These are phyloP conservation scores for Magnaporthales sp. DNA, from an alignment of 2,329 filamentous ascomycete species.

Conservation along the genomic window DNA sequence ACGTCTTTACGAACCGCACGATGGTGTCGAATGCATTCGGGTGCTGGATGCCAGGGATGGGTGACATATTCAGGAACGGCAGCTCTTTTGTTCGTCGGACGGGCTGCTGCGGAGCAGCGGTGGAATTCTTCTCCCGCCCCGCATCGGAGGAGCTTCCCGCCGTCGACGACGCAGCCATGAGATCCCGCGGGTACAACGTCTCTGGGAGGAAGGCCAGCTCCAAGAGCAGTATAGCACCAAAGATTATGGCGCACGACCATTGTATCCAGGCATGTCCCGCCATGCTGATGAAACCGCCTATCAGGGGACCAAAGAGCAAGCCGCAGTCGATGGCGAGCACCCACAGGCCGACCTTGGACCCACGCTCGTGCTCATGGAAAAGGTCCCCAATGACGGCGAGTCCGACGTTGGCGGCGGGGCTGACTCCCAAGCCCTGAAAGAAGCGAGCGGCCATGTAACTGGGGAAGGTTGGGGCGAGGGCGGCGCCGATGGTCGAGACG, in stretches of 20 bases:
- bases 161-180: constrained; percentile 28
- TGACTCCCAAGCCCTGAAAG: constrained; percentile 47
- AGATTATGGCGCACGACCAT: constrained; percentile 45
- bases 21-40: constrained; percentile 8
- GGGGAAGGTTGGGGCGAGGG: constrained; percentile 26
- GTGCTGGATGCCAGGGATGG: not conserved
- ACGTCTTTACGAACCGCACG: constrained; percentile 34
- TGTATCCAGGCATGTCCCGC: constrained; percentile 41
- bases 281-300: constrained; percentile 43
- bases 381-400: constrained; percentile 45
- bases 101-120: not conserved
- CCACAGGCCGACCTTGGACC: constrained; percentile 47
- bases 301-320: constrained; percentile 29
- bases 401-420: constrained; percentile 44
- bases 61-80: not conserved
- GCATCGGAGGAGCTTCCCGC: not conserved
- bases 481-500: constrained; percentile 22
- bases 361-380: constrained; percentile 48
- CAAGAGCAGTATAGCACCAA: constrained; percentile 35
- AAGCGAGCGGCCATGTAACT: constrained; percentile 50
- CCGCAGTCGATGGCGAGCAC: constrained; percentile 46
- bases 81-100: not conserved
- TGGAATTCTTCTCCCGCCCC: not conserved
- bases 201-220: constrained; percentile 44
- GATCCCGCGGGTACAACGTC: constrained; percentile 44